phyloP scores from a whole-genome alignment of 1,284 basidiomycete genomes.

The Irpex sp. region DNA sequence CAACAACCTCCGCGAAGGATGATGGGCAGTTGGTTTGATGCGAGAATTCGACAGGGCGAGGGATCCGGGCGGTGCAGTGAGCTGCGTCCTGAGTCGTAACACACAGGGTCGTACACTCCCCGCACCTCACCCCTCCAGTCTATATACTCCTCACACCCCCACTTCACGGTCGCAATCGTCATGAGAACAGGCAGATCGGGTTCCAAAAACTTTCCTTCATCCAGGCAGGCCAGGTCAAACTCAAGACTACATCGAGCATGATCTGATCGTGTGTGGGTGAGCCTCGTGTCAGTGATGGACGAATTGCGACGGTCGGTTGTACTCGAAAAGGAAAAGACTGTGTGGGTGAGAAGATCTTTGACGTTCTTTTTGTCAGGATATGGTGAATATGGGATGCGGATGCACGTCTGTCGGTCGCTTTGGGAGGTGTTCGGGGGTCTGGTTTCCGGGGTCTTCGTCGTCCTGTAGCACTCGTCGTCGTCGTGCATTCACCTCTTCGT shows the following conservation, averaged over 20 bases:
- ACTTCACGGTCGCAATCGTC: neutral
- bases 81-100: neutral
- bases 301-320: conserved; percentile 1
- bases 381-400: too few species aligned
- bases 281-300: neutral
- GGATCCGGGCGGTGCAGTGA: neutral
- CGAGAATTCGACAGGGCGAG: neutral
- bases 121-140: neutral
- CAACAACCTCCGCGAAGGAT: neutral
- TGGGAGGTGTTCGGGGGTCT: too few species aligned
- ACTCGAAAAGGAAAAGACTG: conserved; percentile 7
- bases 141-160: neutral
- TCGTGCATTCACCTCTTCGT: too few species aligned
- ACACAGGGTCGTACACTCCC: neutral
- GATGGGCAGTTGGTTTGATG: neutral
- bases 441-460: too few species aligned
- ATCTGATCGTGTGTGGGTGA: too few species aligned
- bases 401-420: too few species aligned
- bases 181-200: neutral
- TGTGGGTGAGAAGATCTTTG: neutral
- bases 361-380: too few species aligned
- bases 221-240: neutral
- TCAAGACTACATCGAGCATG: neutral
- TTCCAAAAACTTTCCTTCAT: too few species aligned
- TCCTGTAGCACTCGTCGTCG: too few species aligned